Evolutionary conservation across 2,329 filamentous ascomycete species (phyloP).

Genomic region (Epichloe amarillans): DNA sequence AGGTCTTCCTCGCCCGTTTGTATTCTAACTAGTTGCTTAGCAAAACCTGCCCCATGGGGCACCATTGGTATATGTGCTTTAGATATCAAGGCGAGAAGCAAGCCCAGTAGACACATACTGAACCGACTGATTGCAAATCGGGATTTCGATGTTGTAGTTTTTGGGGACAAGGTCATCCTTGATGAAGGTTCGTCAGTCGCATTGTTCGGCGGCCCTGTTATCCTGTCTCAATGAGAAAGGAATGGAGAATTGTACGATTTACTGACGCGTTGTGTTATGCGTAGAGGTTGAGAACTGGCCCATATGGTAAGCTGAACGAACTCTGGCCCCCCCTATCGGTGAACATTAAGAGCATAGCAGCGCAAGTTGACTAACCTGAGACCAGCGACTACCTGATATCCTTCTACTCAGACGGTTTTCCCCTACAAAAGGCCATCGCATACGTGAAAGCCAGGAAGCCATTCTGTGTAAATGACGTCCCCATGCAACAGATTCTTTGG

Average conservation of each 20-base stretch:
- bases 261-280: not conserved
- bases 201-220: not conserved
- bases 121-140: constrained; percentile 80
- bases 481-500: constrained; percentile 96
- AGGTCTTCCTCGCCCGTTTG: not conserved
- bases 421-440: constrained; percentile 89
- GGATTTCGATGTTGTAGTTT: constrained; percentile 94
- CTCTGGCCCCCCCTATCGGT: constrained; percentile 14
- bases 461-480: constrained; percentile 93
- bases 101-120: constrained; percentile 90
- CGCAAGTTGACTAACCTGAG: constrained; percentile 6
- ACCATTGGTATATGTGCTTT: constrained; percentile 89
- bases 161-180: constrained; percentile 96
- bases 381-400: constrained; percentile 80
- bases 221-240: not conserved
- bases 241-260: not conserved
- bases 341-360: constrained; percentile 21
- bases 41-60: constrained; percentile 46
- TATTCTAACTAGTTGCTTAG: constrained; percentile 20
- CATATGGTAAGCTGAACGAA: constrained; percentile 46
- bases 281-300: constrained; percentile 91
- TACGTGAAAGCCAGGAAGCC: constrained; percentile 89
- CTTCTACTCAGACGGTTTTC: constrained; percentile 97
- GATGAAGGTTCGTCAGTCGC: constrained; percentile 55
- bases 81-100: constrained; percentile 91